Conservation (phyloP, 2,329 filamentous ascomycete species). For the Cercospora sesami region DNA sequence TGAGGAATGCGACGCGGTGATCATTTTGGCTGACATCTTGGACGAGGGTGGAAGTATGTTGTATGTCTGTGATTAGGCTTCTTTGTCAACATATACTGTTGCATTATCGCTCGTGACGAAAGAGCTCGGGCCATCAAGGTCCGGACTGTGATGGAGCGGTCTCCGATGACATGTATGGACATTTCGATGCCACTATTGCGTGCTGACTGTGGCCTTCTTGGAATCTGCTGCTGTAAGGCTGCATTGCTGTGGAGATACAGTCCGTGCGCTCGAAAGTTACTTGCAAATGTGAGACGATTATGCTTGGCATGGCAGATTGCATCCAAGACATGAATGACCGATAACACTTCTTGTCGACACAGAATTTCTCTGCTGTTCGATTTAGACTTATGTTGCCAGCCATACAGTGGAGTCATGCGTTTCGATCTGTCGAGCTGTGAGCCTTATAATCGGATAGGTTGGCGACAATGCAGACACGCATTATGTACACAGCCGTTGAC, state of each 20-base stretch:
- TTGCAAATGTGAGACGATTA: neutral
- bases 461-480: neutral
- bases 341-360: neutral
- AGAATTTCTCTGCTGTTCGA: neutral
- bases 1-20: neutral
- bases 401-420: neutral
- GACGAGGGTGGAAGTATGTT: neutral
- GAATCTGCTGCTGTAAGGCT: neutral
- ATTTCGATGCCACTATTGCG: neutral
- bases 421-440: neutral
- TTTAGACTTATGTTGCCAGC: neutral
- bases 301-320: neutral
- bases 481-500: neutral
- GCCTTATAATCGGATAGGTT: neutral
- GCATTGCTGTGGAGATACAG: neutral
- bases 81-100: neutral
- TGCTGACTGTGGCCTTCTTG: neutral
- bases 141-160: conserved; percentile 10
- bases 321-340: neutral
- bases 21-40: neutral
- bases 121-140: conserved; percentile 14
- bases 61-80: neutral
- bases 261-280: neutral
- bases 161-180: conserved; percentile 9
- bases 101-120: neutral